Conservation (phyloP, 2,329 filamentous ascomycete species). For the Phyllosticta ampelicida region DNA sequence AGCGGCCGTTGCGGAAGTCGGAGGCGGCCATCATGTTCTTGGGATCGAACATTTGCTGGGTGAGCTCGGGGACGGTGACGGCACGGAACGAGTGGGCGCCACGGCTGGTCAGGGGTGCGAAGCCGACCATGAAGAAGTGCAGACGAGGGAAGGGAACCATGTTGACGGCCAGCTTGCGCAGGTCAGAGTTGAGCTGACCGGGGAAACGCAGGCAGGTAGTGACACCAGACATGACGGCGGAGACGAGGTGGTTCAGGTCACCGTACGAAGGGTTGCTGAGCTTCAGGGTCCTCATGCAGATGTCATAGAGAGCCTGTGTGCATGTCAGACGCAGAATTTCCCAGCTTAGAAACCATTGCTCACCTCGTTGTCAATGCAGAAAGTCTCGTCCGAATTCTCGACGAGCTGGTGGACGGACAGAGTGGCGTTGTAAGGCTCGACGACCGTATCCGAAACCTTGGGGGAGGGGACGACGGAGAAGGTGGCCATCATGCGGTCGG, state of each 20-base stretch:
- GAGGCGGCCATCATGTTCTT: slow-evolving; percentile 99
- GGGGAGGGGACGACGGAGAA: slow-evolving; percentile 98
- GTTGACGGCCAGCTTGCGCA: slow-evolving; percentile 99
- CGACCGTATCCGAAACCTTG: slow-evolving; percentile 99
- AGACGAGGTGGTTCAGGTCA: slow-evolving; percentile 98
- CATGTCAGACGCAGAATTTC: slow-evolving; percentile 13
- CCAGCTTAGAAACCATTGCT: slow-evolving; percentile 12
- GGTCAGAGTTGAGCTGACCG: slow-evolving; percentile 98
- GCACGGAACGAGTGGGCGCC: slow-evolving; percentile 92
- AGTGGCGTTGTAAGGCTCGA: slow-evolving; percentile 99
- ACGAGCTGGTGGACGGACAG: slow-evolving; percentile 98
- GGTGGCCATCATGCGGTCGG: slow-evolving; percentile 99
- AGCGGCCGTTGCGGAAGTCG: slow-evolving; percentile 99
- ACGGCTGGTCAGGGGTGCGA: slow-evolving; percentile 92
- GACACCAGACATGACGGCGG: slow-evolving; percentile 98
- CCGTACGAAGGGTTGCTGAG: slow-evolving; percentile 97
- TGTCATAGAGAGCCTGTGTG: slow-evolving; percentile 81
- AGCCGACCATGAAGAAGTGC: slow-evolving; percentile 99
- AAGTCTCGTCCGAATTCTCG: slow-evolving; percentile 99
- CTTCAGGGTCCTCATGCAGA: slow-evolving; percentile 99
- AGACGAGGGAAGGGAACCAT: slow-evolving; percentile 99
- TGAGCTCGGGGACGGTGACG: slow-evolving; percentile 93
- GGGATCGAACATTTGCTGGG: slow-evolving; percentile 99
- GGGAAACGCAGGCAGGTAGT: slow-evolving; percentile 99
- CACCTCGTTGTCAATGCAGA: slow-evolving; percentile 99